phyloP scores from a whole-genome alignment of 1,284 basidiomycete genomes.

The Papiliotrema fonsecae region DNA sequence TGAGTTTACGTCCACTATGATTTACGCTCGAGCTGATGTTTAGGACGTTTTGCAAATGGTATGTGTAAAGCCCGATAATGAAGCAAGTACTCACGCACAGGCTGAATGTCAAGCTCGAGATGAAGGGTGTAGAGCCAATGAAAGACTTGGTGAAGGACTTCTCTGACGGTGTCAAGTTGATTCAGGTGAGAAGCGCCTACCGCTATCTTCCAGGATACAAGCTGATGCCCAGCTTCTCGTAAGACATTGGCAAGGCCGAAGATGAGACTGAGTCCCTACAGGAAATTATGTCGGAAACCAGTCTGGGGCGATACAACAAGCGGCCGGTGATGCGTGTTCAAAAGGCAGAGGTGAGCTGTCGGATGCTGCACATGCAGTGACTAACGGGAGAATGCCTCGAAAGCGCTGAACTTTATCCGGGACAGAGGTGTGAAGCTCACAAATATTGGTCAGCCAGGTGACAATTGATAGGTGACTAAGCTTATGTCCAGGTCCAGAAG shows the following conservation, averaged over 20 bases:
- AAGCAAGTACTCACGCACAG: slow-evolving; percentile 48
- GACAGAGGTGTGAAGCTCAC: slow-evolving; percentile 92
- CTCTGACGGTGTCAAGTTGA: slow-evolving; percentile 88
- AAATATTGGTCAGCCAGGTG: slow-evolving; percentile 75
- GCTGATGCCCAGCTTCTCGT: slow-evolving; percentile 20
- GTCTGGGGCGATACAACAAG: slow-evolving; percentile 85
- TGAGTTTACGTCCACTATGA: slow-evolving; percentile 8
- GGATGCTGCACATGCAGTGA: too few species aligned
- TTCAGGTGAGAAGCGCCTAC: slow-evolving; percentile 53
- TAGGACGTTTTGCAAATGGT: slow-evolving; percentile 48
- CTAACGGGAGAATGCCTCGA: slow-evolving; percentile 71
- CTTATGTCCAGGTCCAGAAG: slow-evolving; percentile 50
- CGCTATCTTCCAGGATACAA: not conserved
- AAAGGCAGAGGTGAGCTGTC: slow-evolving; percentile 66
- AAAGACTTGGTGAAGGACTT: slow-evolving; percentile 82
- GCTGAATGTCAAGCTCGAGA: slow-evolving; percentile 93
- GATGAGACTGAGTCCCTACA: slow-evolving; percentile 38
- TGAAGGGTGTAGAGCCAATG: slow-evolving; percentile 83
- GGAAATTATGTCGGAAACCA: slow-evolving; percentile 95
- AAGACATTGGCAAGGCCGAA: not conserved
- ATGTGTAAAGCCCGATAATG: slow-evolving; percentile 5
- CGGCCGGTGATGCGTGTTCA: slow-evolving; percentile 88
- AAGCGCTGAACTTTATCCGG: slow-evolving; percentile 91
- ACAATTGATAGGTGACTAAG: not conserved
- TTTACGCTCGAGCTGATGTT: slow-evolving; percentile 1